Percentiles rank a stretch among this genome's conserved stretches.
These are phyloP conservation scores for Fusarium gaditjirri DNA, from an alignment of 2,329 filamentous ascomycete genomes.

Conservation along the genomic window DNA sequence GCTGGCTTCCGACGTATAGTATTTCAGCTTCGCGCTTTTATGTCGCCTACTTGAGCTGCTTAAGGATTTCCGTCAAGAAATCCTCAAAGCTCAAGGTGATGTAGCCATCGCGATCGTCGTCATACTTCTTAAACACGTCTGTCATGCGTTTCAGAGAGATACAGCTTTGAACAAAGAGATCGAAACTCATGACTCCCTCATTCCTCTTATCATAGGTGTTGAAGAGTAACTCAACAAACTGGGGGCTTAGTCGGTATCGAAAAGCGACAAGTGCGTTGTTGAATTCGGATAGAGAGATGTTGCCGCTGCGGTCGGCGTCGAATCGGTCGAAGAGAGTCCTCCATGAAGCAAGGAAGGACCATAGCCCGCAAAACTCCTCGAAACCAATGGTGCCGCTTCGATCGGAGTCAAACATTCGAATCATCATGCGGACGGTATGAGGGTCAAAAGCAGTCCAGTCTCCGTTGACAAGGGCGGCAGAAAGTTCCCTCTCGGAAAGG, in stretches of 20 bases:
- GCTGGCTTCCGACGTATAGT: neutral
- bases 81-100: conserved; percentile 86
- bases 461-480: conserved; percentile 91
- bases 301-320: conserved; percentile 86
- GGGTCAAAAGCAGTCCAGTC: conserved; percentile 95
- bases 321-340: conserved; percentile 94
- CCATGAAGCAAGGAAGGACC: conserved; percentile 96
- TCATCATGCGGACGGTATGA: conserved; percentile 98
- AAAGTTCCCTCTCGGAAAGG: conserved; percentile 86
- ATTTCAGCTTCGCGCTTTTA: neutral
- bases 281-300: conserved; percentile 88
- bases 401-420: conserved; percentile 98
- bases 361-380: conserved; percentile 94
- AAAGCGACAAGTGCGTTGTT: conserved; percentile 91
- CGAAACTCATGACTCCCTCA: conserved; percentile 84
- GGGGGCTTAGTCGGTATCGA: conserved; percentile 86
- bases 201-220: conserved; percentile 84
- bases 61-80: conserved; percentile 76
- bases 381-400: conserved; percentile 90
- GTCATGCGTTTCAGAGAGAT: conserved; percentile 98
- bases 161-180: conserved; percentile 97
- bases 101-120: conserved; percentile 95
- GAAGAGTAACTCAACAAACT: conserved; percentile 88
- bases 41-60: conserved; percentile 63
- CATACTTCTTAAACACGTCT: conserved; percentile 98